These are phyloP conservation scores for Tylopilus intermedius DNA, from an alignment of 768 basidiomycete species.

Conservation along the genomic window DNA sequence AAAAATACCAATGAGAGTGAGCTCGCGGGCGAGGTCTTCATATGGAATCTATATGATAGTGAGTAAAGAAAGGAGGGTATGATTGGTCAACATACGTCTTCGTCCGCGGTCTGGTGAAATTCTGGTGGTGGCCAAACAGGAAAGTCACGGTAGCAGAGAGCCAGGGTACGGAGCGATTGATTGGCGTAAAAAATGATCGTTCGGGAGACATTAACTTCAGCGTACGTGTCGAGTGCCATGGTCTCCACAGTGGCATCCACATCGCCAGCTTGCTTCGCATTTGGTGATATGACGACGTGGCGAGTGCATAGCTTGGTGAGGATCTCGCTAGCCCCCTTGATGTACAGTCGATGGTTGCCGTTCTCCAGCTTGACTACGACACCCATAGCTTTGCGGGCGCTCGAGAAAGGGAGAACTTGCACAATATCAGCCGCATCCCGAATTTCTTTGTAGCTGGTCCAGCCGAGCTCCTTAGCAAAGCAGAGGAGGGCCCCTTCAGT, in stretches of 20 bases:
- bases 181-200: slow-evolving; percentile 99
- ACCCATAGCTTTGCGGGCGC: slow-evolving; percentile 92
- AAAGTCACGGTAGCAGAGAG: slow-evolving; percentile 89
- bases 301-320: slow-evolving; percentile 68
- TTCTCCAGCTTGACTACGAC: slow-evolving; percentile 63
- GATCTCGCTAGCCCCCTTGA: slow-evolving; percentile 95
- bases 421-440: slow-evolving; percentile 58
- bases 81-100: slow-evolving; percentile 45
- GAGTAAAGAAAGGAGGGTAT: slow-evolving; percentile 2
- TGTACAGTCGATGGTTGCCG: slow-evolving; percentile 61
- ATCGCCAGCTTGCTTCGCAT: slow-evolving; percentile 12
- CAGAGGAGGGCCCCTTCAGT: slow-evolving; percentile 89
- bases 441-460: slow-evolving; percentile 64
- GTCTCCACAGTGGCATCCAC: slow-evolving; percentile 45
- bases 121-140: slow-evolving; percentile 75
- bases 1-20: slow-evolving; percentile 84
- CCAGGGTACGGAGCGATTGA: slow-evolving; percentile 91
- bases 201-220: slow-evolving; percentile 76
- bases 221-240: slow-evolving; percentile 56
- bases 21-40: slow-evolving; percentile 58
- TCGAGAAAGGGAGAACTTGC: slow-evolving; percentile 92
- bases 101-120: slow-evolving; percentile 34
- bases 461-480: slow-evolving; percentile 77
- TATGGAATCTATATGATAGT: slow-evolving; percentile 52
- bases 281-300: slow-evolving; percentile 63